A percentile compares a stretch with the other conserved stretches of the same genome.
These are phyloP conservation scores for Ceratorhiza oryzae-sativae DNA, from an alignment of 1,284 basidiomycete species.

Conservation along the genomic window DNA sequence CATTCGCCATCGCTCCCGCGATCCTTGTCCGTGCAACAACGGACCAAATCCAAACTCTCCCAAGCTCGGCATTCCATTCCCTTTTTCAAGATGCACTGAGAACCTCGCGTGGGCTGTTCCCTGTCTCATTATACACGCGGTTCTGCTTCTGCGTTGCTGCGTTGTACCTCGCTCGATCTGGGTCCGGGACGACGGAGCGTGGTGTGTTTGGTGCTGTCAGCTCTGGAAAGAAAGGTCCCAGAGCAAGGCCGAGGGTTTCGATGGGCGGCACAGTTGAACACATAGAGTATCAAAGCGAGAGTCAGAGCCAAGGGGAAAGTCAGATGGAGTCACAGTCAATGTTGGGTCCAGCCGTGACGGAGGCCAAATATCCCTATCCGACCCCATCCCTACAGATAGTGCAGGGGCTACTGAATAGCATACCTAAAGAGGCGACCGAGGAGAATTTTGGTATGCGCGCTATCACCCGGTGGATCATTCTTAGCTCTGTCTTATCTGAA, in stretches of 20 bases:
- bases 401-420: not conserved
- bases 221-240: not conserved
- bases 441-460: slow-evolving; percentile 1
- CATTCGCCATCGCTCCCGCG: slow-evolving; percentile 11
- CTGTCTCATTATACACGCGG: not conserved
- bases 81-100: not conserved
- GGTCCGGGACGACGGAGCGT: not conserved
- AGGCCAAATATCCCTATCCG: not conserved
- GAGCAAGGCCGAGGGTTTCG: slow-evolving; percentile 15
- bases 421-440: not conserved
- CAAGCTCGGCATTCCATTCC: slow-evolving; percentile 1
- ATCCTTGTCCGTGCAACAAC: slow-evolving; percentile 11
- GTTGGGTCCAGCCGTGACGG: not conserved
- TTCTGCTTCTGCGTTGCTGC: slow-evolving; percentile 18
- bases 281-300: not conserved
- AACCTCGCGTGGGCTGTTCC: not conserved
- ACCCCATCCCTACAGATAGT: not conserved
- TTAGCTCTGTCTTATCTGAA: not conserved
- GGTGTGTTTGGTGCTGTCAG: slow-evolving; percentile 6
- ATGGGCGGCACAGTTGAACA: not conserved
- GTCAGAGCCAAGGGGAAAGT: not conserved
- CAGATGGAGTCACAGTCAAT: not conserved
- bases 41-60: slow-evolving; percentile 4
- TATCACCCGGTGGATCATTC: not conserved
- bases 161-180: slow-evolving; percentile 1